These are phyloP conservation scores for Marasmius tenuissimus DNA, from an alignment of 1,284 basidiomycete species.

Conservation along the genomic window DNA sequence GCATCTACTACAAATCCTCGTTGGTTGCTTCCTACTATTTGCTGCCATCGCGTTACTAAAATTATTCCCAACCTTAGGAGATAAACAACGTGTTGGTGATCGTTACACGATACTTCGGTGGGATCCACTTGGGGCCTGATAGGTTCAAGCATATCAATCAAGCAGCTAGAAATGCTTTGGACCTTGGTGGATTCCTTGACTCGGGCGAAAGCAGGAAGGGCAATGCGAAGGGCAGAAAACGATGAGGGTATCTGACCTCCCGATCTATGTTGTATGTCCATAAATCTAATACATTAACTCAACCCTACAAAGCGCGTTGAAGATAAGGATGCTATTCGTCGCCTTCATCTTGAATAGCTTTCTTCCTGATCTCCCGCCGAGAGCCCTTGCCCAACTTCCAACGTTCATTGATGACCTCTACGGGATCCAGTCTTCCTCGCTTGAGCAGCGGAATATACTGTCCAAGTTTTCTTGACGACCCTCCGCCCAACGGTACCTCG, in stretches of 20 bases:
- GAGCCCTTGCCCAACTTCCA: constrained; percentile 70
- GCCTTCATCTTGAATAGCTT: constrained; percentile 12
- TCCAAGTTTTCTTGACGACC: constrained; percentile 55
- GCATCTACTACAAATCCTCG: constrained; percentile 86
- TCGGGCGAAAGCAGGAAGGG: constrained; percentile 5
- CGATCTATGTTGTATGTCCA: neutral
- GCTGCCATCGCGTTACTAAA: neutral
- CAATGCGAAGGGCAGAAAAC: neutral
- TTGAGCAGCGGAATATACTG: constrained; percentile 69
- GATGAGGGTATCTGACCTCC: neutral
- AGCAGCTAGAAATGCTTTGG: constrained; percentile 83
- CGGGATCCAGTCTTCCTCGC: constrained; percentile 67
- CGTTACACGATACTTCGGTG: constrained; percentile 82
- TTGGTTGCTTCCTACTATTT: constrained; percentile 31
- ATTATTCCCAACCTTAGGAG: constrained; percentile 45
- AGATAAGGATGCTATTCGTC: neutral
- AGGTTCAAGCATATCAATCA: constrained; percentile 93
- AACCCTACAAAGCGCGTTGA: neutral
- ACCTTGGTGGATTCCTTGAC: constrained; percentile 79
- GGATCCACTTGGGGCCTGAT: constrained; percentile 82
- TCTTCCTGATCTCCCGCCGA: constrained; percentile 19
- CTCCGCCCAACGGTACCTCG: constrained; percentile 71
- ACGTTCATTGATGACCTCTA: constrained; percentile 74
- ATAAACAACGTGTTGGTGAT: constrained; percentile 82
- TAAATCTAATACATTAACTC: neutral